Base-by-base conservation (phyloP, 495 filamentous ascomycete species). In the Aspergillus panamensis region DNA sequence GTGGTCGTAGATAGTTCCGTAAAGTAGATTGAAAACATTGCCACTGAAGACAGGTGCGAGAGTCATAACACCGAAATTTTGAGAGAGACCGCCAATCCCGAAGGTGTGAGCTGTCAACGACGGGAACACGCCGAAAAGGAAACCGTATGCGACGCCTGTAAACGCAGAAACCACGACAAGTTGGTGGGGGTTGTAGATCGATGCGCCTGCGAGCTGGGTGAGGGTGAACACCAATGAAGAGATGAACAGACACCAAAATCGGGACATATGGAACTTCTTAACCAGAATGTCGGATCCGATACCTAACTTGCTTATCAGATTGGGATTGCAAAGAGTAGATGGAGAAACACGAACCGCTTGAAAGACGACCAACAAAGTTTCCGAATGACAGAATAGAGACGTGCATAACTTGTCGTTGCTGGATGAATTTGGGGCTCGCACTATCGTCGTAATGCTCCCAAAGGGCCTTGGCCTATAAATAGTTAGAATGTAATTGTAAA, bases 21-120 rank as follows among this genome's bases (percentile, higher is more conserved):
- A 98, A 44, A 91, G 80, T 4, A 97, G 71, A 71, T 97, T 97
- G 76, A 97, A 97, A 31, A 96, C 71, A 55, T 97, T 95, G 40
- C 90, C 90, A 16, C 84, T 90, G 50, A 96, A 73, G 6, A 96
- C 87, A 0, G 92, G 91, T 12, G 87, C 83, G 16, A 97, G 74
- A 0, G 89, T 97, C 88, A 98, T 96, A 62, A 85, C 87, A 32
- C 94, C 94, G 91, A 93, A 98, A 71, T 96, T 96, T 69, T 90
- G 87, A 62, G 82, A 87, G 17, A 98, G 77, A n/a, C 94, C 92
- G 58, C 84, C 78, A 37, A 96, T 85, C 29, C 95, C 94, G 69
- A 98, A 98, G 3, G 88, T 85, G 66, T 97, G 92, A 12, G 92
- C 89, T 3, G 92, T 87, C 48, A 98, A 84, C 1, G 95, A 89